Percentiles rank a stretch among this genome's conserved stretches.
Conservation (phyloP, 2,329 filamentous ascomycete genomes). For the Xylariomycetidae sp. region DNA sequence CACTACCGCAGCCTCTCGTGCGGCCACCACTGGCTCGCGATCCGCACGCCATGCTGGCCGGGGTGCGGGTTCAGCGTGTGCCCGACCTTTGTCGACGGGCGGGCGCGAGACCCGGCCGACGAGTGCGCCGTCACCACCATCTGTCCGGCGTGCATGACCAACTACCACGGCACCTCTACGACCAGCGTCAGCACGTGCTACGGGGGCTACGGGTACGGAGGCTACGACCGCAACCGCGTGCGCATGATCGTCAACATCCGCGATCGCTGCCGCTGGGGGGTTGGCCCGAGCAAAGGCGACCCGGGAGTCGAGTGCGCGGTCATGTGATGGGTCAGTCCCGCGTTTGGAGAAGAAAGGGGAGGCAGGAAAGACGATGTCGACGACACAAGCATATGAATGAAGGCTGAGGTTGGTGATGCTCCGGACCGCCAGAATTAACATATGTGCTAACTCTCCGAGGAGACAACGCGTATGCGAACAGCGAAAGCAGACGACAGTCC, state of each 20-base stretch:
- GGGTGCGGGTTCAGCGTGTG: constrained; percentile 47
- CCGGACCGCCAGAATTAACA: too few relatives aligned
- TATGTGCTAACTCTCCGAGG: too few relatives aligned
- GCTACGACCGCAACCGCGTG: constrained; percentile 42
- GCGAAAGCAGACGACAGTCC: not conserved
- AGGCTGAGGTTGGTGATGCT: too few relatives aligned
- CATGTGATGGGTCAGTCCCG: too few relatives aligned
- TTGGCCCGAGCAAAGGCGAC: constrained; percentile 35
- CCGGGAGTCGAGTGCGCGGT: constrained; percentile 33
- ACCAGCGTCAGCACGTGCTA: too few relatives aligned
- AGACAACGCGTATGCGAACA: not conserved
- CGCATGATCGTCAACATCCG: constrained; percentile 40
- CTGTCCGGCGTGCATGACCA: constrained; percentile 30
- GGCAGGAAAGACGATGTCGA: too few relatives aligned
- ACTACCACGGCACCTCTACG: too few relatives aligned
- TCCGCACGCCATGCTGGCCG: constrained; percentile 40
- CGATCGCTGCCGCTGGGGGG: constrained; percentile 41
- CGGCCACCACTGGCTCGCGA: constrained; percentile 46
- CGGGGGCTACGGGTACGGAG: constrained; percentile 32
- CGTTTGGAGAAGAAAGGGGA: too few relatives aligned
- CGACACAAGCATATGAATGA: too few relatives aligned
- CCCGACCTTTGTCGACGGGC: constrained; percentile 33
- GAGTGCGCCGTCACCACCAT: constrained; percentile 23
- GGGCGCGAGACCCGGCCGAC: constrained; percentile 30
- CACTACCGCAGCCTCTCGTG: constrained; percentile 44